Evolutionary conservation across 176 grass and related monocot species (phyloP).

Genomic region (Otatea glauca): DNA sequence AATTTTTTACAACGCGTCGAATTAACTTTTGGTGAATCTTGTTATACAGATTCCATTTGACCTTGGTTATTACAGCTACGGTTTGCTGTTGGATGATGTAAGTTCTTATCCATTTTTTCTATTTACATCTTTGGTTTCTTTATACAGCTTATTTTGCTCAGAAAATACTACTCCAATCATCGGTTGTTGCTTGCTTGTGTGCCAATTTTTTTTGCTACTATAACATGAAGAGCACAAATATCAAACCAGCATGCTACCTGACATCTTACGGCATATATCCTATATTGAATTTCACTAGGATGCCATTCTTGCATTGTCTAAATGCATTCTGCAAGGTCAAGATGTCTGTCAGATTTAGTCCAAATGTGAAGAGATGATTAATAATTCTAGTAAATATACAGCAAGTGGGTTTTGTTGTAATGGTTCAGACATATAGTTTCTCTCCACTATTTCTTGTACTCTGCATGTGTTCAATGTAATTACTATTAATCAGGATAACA

Average conservation of each 20-base stretch:
- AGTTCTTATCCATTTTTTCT: slow-evolving; percentile 37
- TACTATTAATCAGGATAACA: background rate
- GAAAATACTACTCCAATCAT: background rate
- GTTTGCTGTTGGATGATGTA: slow-evolving; percentile 92
- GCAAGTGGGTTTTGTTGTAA: background rate
- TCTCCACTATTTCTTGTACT: slow-evolving; percentile 6
- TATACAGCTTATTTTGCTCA: background rate
- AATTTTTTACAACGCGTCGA: background rate
- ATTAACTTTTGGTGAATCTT: slow-evolving; percentile 30
- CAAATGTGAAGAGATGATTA: background rate
- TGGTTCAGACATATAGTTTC: background rate
- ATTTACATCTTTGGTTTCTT: slow-evolving; percentile 18
- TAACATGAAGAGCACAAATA: background rate
- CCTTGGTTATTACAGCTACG: slow-evolving; percentile 68
- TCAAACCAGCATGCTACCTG: background rate
- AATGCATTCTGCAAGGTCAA: background rate
- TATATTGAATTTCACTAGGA: background rate
- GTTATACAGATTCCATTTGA: slow-evolving; percentile 76
- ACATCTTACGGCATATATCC: background rate
- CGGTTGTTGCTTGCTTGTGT: background rate
- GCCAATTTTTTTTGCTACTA: background rate
- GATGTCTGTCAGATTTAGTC: background rate
- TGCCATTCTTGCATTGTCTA: background rate
- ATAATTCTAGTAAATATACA: background rate
- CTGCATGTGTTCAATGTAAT: background rate